Conservation (phyloP, 345 rosid genomes). For the Hibiscus mutabilis region DNA sequence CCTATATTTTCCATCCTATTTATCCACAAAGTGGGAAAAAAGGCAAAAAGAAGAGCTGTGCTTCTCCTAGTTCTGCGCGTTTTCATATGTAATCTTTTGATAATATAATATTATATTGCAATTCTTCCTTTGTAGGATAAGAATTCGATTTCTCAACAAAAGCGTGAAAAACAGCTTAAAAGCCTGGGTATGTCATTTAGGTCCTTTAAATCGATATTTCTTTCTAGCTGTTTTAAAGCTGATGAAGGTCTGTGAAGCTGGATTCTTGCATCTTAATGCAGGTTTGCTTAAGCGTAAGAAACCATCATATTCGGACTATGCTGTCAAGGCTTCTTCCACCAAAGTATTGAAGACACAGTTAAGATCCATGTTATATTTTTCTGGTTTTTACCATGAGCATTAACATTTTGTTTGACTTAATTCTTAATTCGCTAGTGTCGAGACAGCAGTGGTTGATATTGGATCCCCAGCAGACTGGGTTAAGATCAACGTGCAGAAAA, state of each 20-base stretch:
- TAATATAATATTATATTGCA: neutral
- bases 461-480: conserved; percentile 77
- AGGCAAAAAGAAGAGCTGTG: neutral
- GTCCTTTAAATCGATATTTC: conserved; percentile 14
- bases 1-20: neutral
- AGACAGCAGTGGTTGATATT: conserved; percentile 41
- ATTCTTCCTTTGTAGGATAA: conserved; percentile 39
- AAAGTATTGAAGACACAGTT: conserved; percentile 62
- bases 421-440: conserved; percentile 32
- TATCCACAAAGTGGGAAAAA: neutral
- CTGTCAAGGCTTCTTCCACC: conserved; percentile 39
- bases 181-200: conserved; percentile 41
- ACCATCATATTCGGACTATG: conserved; percentile 34
- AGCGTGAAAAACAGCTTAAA: conserved; percentile 56
- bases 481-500: conserved; percentile 58
- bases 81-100: conserved; percentile 1
- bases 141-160: conserved; percentile 30
- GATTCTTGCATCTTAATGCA: conserved; percentile 21
- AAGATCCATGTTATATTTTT: conserved; percentile 19
- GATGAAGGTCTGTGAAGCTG: conserved; percentile 8
- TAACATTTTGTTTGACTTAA: neutral
- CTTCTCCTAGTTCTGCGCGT: neutral
- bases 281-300: conserved; percentile 82
- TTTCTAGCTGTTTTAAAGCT: conserved; percentile 7
- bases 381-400: conserved; percentile 2